phyloP scores from a whole-genome alignment of 495 filamentous ascomycete genomes.

The Sabuloglossum arenarium region DNA sequence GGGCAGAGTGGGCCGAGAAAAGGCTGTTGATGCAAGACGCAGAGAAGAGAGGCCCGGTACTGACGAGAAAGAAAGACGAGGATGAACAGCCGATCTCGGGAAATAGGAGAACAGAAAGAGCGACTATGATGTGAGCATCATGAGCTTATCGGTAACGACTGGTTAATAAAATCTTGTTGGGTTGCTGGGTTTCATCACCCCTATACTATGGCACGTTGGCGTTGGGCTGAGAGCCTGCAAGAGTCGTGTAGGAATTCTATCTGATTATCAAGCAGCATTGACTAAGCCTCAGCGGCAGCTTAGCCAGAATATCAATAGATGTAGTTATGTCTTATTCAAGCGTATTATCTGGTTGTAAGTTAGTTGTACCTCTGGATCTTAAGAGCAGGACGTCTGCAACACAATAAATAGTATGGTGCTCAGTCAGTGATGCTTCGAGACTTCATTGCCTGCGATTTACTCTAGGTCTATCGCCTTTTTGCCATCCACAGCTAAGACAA shows the following conservation, averaged over 20 bases:
- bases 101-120: neutral
- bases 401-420: too few relatives aligned
- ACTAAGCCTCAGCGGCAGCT: neutral
- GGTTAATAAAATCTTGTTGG: neutral
- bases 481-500: too few relatives aligned
- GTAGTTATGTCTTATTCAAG: too few relatives aligned
- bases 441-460: too few relatives aligned
- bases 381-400: too few relatives aligned
- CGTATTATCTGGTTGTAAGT: too few relatives aligned
- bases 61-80: neutral
- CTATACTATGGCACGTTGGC: neutral
- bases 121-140: neutral
- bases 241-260: too few relatives aligned
- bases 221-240: too few relatives aligned
- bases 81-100: neutral
- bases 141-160: neutral
- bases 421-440: too few relatives aligned
- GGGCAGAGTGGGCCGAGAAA: conserved; percentile 30
- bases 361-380: too few relatives aligned
- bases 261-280: neutral
- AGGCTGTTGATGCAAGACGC: conserved; percentile 19
- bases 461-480: too few relatives aligned
- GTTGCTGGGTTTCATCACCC: neutral
- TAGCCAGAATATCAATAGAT: neutral
- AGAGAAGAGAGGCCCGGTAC: neutral